Evolutionary conservation across 2,329 filamentous ascomycete genomes (phyloP), one percentile per base, ranked within the genome.

Genomic region (Nectriaceae sp.): DNA sequence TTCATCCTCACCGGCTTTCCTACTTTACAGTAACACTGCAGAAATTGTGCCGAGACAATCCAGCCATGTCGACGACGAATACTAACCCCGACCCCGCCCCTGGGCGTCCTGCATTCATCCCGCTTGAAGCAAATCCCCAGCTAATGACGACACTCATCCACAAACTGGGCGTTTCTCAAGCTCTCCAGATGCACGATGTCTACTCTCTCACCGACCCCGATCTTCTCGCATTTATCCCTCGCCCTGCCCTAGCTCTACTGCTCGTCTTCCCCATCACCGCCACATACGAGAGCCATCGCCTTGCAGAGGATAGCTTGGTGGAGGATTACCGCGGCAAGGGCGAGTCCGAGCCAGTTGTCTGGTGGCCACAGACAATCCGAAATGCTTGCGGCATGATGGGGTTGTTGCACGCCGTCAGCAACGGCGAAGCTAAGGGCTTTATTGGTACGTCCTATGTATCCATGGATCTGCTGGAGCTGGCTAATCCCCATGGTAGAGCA

Each of bases 331-430:
- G 68, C 0, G 88, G 87, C 37, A 77, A 75, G 16, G 91, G 91
- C 2, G 71, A 79, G 1, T 65, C 63, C 0, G 90, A 97, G 65
- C 86, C 89, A 4, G 89, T 97, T 0, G 64, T 96, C 6, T 99
- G 93, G 94, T 97, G 92, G 78, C 88, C 84, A 60, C 93, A 97
- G 74, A 97, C 92, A 0, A 97, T 97, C 61, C 82, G 88, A 52
- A 96, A 97, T 67, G 90, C 93, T 1, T 97, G 93, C 68, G 93
- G 93, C 0, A 74, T 96, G 38, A 96, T 97, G 75, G 94, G 89
- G 0, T 71, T 97, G 21, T 68, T 97, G 39, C 94, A 97, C 66
- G 88, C 87, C 16, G 82, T 90, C 0, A 79, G 79, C 39, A 99
- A 97, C 68, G 91, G 91, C 0, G 77, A 79, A 2, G 87, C 89